Percentiles rank a stretch among this genome's conserved stretches.
Evolutionary conservation across 768 basidiomycete species (phyloP).

Genomic region (Lentinula edodes): DNA sequence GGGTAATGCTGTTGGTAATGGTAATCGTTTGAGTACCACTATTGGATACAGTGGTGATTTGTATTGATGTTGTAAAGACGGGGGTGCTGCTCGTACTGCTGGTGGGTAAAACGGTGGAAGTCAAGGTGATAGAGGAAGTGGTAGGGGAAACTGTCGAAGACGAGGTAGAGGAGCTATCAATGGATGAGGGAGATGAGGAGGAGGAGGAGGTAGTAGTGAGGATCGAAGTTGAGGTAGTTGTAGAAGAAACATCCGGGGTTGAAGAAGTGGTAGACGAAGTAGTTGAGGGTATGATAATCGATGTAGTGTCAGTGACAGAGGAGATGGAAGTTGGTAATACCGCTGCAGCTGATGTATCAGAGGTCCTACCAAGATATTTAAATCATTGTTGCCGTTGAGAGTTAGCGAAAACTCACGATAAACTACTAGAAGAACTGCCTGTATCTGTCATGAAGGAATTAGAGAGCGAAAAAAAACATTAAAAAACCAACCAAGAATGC

Average conservation of each 20-base stretch:
- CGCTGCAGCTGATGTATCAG: neutral
- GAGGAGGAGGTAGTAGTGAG: neutral
- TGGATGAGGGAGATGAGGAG: neutral
- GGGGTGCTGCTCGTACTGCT: neutral
- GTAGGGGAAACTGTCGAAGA: neutral
- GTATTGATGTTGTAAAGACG: neutral
- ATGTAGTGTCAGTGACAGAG: neutral
- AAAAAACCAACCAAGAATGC: neutral
- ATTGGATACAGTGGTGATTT: neutral
- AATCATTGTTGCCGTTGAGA: neutral
- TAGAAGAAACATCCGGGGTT: neutral
- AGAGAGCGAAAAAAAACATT: neutral
- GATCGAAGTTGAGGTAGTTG: neutral
- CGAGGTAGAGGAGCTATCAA: neutral
- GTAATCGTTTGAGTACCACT: slow-evolving; percentile 1
- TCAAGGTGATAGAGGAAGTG: neutral
- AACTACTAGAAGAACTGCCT: neutral
- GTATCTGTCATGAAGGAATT: neutral
- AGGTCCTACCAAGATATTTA: neutral
- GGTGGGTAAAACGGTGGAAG: neutral
- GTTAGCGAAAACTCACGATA: neutral
- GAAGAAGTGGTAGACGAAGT: neutral
- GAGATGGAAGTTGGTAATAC: neutral
- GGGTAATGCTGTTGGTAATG: neutral
- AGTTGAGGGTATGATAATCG: neutral